Evolutionary conservation across 805 yeast species (phyloP), one percentile per base, ranked within the genome.

Genomic region (Kazachstania viticola): DNA sequence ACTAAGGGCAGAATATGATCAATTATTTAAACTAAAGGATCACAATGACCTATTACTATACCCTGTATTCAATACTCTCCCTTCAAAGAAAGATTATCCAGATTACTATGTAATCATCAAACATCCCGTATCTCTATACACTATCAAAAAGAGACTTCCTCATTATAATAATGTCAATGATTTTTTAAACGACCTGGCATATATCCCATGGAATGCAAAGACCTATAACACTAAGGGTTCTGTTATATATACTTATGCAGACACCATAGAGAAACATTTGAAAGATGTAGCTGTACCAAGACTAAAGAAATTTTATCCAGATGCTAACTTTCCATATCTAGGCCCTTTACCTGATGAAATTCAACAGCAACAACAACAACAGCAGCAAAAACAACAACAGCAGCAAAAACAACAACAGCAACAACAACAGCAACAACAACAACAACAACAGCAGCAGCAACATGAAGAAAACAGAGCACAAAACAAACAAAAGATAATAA

Each of bases 181-280:
- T 28, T 85, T 83, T 53, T 60, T 87, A 23, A 68, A 63, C 35
- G 95, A 87, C 54, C 51, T 87, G 37, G 83, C 79, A 1, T 93
- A 82, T 54, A 79, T 88, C 32, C 71, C 83, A 1, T 83, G 94
- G 85, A 88, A 88, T 50, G 95, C 96, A 3, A 71, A 82, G 38
- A 71, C 77, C 29, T 88, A 78, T 56, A 88, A 88, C 56, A 75
- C 74, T 36, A 75, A 74, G 39, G 75, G 67, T 11, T 73, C 85
- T 1, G 61, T 62, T 13, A 78, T 80, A 32, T 80, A 79, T 56
- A 64, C 64, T 16, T 80, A 79, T 44, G 95, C 76, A 0, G 72
- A 58, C 1, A 73, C 60, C 4, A 35, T 63, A 13, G 72, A 65
- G 25, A 60, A 57, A n/a, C 65, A 48, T 29, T 49, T 61, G 18